phyloP scores from a whole-genome alignment of 257 asterid species.

The Orobanche coerulescens region DNA sequence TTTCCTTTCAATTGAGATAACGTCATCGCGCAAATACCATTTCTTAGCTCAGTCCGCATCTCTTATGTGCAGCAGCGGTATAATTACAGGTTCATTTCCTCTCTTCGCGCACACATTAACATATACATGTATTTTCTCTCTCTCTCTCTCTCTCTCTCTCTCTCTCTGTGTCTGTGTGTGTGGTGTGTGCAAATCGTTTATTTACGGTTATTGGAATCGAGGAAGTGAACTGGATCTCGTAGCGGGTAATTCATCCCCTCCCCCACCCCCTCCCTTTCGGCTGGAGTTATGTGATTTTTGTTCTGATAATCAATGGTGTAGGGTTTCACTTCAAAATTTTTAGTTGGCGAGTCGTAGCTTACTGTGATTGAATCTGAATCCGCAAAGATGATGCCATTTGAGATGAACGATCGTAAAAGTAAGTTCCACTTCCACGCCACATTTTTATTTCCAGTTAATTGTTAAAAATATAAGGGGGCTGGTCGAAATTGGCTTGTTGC shows the following conservation, averaged over 20 bases:
- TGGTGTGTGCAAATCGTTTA: not conserved
- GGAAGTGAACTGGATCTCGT: slow-evolving; percentile 25
- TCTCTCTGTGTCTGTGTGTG: too few species aligned
- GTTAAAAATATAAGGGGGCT: not conserved
- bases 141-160: too few species aligned
- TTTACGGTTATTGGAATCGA: slow-evolving; percentile 6
- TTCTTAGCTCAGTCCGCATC: slow-evolving; percentile 36
- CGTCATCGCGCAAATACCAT: slow-evolving; percentile 30
- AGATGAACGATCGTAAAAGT: slow-evolving; percentile 83
- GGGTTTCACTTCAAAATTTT: slow-evolving; percentile 20
- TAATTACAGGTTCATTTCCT: slow-evolving; percentile 15
- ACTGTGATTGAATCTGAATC: slow-evolving; percentile 27
- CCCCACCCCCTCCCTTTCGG: not conserved
- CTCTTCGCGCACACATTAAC: not conserved
- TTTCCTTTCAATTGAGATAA: slow-evolving; percentile 14
- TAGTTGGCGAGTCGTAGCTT: slow-evolving; percentile 7
- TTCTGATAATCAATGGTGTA: slow-evolving; percentile 10
- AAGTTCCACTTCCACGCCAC: slow-evolving; percentile 21
- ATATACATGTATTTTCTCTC: not conserved
- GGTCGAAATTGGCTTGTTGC: not conserved
- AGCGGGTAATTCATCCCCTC: too few species aligned
- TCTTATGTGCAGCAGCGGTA: slow-evolving; percentile 23
- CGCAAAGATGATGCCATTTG: slow-evolving; percentile 60
- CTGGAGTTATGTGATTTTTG: not conserved
- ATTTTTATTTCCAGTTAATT: not conserved